Conservation (phyloP, 2,329 filamentous ascomycete species). For the Clonostachys byssicola region DNA sequence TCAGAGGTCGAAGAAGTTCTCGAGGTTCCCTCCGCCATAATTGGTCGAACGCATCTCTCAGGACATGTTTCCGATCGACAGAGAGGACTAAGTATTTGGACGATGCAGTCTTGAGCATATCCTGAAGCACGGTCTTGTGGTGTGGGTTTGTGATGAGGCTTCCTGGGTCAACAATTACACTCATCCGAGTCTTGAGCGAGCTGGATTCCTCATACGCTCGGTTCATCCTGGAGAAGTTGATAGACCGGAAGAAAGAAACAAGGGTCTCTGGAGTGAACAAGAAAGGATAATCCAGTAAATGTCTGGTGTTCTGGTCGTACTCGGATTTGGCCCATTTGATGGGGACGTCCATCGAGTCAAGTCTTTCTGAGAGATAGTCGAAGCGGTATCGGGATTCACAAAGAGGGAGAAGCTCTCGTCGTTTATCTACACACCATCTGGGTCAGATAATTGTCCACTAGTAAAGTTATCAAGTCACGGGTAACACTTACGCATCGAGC, state of each 20-base stretch:
- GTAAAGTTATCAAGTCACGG: not conserved
- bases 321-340: conserved; percentile 63
- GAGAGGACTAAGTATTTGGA: conserved; percentile 68
- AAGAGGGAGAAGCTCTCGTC: conserved; percentile 59
- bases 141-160: conserved; percentile 51
- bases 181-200: conserved; percentile 51
- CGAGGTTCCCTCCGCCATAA: conserved; percentile 81
- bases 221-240: conserved; percentile 87
- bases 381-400: conserved; percentile 68
- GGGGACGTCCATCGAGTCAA: conserved; percentile 73
- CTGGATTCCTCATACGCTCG: conserved; percentile 68
- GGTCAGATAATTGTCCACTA: conserved; percentile 1
- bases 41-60: conserved; percentile 78
- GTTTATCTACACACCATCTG: conserved; percentile 42
- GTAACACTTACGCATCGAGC: conserved; percentile 61
- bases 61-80: conserved; percentile 61
- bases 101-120: conserved; percentile 61
- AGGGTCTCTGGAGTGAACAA: conserved; percentile 71
- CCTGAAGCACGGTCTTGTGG: conserved; percentile 57
- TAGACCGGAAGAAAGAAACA: conserved; percentile 79
- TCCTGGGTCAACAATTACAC: conserved; percentile 48
- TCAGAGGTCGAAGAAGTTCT: conserved; percentile 80
- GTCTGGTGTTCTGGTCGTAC: conserved; percentile 58
- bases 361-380: conserved; percentile 69
- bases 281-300: conserved; percentile 77